Conservation (phyloP, 768 basidiomycete species). For the Tylopilus plumbeoviolaceoides region DNA sequence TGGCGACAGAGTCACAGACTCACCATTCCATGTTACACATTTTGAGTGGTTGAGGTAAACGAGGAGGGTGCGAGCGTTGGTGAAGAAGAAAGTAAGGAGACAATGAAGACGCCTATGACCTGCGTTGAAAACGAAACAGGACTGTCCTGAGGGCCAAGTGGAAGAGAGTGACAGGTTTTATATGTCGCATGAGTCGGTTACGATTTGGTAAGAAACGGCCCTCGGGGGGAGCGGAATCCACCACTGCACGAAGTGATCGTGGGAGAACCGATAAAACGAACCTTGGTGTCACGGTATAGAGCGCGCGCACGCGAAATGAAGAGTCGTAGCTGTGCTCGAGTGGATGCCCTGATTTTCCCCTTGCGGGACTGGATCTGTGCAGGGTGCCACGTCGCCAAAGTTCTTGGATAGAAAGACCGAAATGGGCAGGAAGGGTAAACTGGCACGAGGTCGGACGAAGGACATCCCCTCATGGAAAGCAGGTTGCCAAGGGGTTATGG, state of each 20-base stretch:
- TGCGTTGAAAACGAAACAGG: background rate
- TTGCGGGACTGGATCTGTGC: conserved; percentile 22
- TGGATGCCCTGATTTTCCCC: conserved; percentile 28
- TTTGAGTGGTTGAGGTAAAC: conserved; percentile 1
- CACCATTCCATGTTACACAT: conserved; percentile 65
- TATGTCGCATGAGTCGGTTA: conserved; percentile 19
- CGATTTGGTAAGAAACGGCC: conserved; percentile 29
- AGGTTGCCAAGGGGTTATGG: conserved; percentile 6
- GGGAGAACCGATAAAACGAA: conserved; percentile 22
- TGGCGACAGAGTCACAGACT: conserved; percentile 8
- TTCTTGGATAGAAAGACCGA: conserved; percentile 25
- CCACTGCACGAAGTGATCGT: conserved; percentile 31
- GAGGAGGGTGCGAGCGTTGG: background rate
- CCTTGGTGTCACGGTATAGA: conserved; percentile 9
- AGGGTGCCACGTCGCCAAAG: conserved; percentile 28
- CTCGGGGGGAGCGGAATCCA: conserved; percentile 30
- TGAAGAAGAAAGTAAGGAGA: background rate
- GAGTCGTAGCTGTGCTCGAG: conserved; percentile 21
- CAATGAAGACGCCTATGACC: background rate
- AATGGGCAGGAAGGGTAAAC: conserved; percentile 25
- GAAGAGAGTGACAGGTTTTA: conserved; percentile 23
- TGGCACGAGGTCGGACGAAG: conserved; percentile 29
- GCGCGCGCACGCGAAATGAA: conserved; percentile 2
- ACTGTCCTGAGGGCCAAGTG: background rate
- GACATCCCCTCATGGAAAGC: conserved; percentile 26